Evolutionary conservation across 2,329 filamentous ascomycete species (phyloP).

Genomic region (Ophiocordyceps camponoti-floridani): DNA sequence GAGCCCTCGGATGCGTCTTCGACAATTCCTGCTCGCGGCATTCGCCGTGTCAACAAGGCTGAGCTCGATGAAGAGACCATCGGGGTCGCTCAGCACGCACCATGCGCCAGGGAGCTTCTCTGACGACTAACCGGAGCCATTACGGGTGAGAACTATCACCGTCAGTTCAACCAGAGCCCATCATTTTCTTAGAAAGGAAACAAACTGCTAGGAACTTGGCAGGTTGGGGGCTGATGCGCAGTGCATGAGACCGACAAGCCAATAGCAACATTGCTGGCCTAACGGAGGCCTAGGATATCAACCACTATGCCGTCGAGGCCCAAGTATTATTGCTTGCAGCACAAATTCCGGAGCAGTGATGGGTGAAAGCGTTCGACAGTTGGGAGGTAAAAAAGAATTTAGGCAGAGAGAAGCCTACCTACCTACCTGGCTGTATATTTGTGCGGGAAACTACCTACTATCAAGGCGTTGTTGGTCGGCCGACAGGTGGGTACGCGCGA

Average conservation of each 20-base stretch:
- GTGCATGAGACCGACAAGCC: neutral
- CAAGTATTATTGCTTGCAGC: neutral
- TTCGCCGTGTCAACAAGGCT: neutral
- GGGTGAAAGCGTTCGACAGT: no score
- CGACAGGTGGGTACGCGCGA: neutral
- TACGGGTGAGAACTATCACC: neutral
- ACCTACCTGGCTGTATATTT: no score
- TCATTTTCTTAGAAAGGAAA: neutral
- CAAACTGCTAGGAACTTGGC: neutral
- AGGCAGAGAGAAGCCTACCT: no score
- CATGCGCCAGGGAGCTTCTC: slow-evolving; percentile 6
- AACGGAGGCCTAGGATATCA: neutral
- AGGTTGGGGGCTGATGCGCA: neutral
- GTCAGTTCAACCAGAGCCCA: neutral
- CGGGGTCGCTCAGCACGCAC: neutral
- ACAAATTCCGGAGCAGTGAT: no score
- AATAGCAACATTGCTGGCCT: neutral
- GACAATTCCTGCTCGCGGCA: slow-evolving; percentile 42
- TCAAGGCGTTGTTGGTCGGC: no score
- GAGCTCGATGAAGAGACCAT: neutral
- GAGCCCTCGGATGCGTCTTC: slow-evolving; percentile 64
- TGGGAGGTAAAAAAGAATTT: no score
- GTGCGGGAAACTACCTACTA: no score
- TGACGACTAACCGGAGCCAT: neutral
- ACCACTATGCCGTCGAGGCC: neutral